These are phyloP conservation scores for Penicillium samsonianum DNA, from an alignment of 495 filamentous ascomycete species.

Conservation along the genomic window DNA sequence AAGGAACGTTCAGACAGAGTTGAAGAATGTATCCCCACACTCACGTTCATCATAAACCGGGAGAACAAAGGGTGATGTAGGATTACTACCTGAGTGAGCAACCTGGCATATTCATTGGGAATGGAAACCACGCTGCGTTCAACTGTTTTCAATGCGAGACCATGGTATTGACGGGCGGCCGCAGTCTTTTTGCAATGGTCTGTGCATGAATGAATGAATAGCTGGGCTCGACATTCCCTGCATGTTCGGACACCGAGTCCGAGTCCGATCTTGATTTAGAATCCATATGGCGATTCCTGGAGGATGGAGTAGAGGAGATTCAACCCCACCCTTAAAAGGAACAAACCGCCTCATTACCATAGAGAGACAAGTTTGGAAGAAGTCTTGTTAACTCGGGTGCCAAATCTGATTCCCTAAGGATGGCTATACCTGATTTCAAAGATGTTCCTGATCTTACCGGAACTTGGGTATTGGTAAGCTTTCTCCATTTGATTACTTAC, in stretches of 20 bases:
- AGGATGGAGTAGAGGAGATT: neutral
- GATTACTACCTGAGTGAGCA: neutral
- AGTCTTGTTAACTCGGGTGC: neutral
- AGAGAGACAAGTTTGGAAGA: neutral
- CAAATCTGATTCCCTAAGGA: neutral
- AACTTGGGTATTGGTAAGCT: slow-evolving; percentile 23
- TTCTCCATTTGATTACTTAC: neutral
- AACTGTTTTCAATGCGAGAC: neutral
- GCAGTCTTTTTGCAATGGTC: too few species aligned
- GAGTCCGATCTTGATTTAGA: slow-evolving; percentile 13
- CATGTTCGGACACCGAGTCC: slow-evolving; percentile 21
- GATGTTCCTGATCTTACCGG: slow-evolving; percentile 16
- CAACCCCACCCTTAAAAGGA: neutral
- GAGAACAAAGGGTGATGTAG: neutral
- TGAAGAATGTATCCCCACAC: neutral
- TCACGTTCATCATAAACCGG: neutral
- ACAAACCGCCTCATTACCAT: neutral
- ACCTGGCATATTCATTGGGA: neutral
- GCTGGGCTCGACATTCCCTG: neutral
- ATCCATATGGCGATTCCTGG: neutral
- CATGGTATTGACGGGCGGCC: neutral
- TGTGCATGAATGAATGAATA: neutral
- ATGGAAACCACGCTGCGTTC: neutral
- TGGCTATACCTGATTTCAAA: slow-evolving; percentile 12
- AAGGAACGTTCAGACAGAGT: neutral